Base-by-base conservation (phyloP, 441 rosid genomes). In the Isatis lusitanica region DNA sequence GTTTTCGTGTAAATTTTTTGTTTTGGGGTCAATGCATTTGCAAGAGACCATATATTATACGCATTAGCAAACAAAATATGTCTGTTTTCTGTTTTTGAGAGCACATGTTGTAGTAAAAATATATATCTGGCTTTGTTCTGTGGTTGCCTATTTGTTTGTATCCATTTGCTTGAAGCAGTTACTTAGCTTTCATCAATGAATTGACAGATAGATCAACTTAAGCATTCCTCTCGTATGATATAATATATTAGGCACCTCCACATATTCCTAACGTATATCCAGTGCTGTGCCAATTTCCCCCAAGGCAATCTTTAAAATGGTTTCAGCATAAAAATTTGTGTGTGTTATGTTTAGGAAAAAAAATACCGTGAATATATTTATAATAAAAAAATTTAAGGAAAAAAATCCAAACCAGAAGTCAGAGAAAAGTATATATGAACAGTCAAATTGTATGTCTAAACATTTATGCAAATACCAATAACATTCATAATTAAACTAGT, bases 31-130 rank as follows among this genome's bases (percentile, higher is more conserved):
- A 55, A 76, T 76, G 75, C 61, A 64, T 63, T 75, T 56, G 53
- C 52, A 64, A 16, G 46, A 68, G 46, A 68, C 48, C 67, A 64
- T 31, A 7, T 70, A 63, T 39, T 46, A 57, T 76, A 76, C 10
- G 39, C 66, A 69, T 21, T 40, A 61, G 7, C 24, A 75, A 53
- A 75, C 75, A 70, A 76, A 70, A 70, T 1, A 64, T 70, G 75
- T 57, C 67, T 70, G 71, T 56, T 76, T 69, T 57, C 67, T 70
- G 71, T 56, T 76, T 69, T 76, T 63, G 51, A 76, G 75, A 69
- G 66, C 79, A 57, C 75, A 55, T 62, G 44, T 63, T 63, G 44
- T 46, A 46, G 13, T 36, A 69, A 30, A 35, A 9, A 10, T 42
- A 4, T 35, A 61, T 7, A 47, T 38, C 9, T 46, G 79, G 35